These are phyloP conservation scores for Flaveria linearis DNA, from an alignment of 129 eudicot genomes.

Conservation along the genomic window DNA sequence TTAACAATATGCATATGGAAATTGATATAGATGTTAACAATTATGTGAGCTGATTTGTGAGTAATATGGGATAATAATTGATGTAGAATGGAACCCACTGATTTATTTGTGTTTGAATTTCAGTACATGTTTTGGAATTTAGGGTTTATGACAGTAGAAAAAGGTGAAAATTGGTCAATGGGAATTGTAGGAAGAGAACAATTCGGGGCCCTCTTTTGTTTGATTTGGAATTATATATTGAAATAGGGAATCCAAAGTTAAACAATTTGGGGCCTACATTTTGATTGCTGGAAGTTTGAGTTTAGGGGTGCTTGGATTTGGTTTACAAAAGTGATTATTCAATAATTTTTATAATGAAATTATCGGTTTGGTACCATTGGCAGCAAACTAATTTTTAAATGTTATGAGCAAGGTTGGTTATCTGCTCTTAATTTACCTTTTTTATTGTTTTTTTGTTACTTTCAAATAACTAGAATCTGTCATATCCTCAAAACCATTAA, in stretches of 20 bases:
- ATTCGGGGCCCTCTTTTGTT: slow-evolving; percentile 26
- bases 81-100: slow-evolving; percentile 15
- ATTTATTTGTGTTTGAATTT: slow-evolving; percentile 21
- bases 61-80: slow-evolving; percentile 9
- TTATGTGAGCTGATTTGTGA: background rate
- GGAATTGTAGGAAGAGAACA: background rate
- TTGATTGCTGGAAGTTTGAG: slow-evolving; percentile 6
- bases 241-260: slow-evolving; percentile 24
- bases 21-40: background rate
- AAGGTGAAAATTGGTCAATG: slow-evolving; percentile 21
- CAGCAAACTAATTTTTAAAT: background rate
- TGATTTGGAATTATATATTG: slow-evolving; percentile 4
- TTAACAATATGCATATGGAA: background rate
- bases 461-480: background rate
- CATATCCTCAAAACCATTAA: background rate
- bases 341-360: background rate
- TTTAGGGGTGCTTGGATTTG: background rate
- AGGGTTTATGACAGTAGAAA: slow-evolving; percentile 25
- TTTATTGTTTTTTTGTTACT: background rate
- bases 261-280: slow-evolving; percentile 23
- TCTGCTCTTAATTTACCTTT: background rate
- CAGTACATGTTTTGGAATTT: slow-evolving; percentile 22
- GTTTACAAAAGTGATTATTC: background rate
- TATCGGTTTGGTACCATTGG: background rate
- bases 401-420: background rate